Evolutionary conservation across 768 basidiomycete genomes (phyloP).

Genomic region (Pholiota conissans): DNA sequence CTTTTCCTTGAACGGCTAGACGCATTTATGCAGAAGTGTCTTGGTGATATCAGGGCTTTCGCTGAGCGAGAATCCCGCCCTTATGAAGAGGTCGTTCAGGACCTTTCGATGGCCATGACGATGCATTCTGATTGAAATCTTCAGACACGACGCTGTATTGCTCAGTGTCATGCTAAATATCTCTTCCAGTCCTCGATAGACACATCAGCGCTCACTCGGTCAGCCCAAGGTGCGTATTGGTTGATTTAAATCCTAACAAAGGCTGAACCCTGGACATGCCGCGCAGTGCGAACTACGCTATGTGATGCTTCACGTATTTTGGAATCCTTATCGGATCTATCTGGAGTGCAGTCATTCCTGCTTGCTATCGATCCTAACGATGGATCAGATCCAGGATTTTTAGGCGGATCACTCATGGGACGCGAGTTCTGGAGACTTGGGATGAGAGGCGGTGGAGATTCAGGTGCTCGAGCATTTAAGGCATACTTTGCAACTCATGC

Average conservation of each 20-base stretch:
- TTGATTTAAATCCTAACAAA: not conserved
- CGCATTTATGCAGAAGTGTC: constrained; percentile 57
- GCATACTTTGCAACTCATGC: constrained; percentile 37
- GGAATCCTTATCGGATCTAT: constrained; percentile 48
- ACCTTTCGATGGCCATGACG: constrained; percentile 17
- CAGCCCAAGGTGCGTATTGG: constrained; percentile 10
- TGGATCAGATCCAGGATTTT: constrained; percentile 49
- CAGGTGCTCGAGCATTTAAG: constrained; percentile 59
- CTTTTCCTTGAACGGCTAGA: constrained; percentile 68
- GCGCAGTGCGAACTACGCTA: constrained; percentile 46
- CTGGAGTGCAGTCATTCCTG: constrained; percentile 61
- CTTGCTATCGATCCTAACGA: constrained; percentile 58
- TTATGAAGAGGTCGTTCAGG: constrained; percentile 55
- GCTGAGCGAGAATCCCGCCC: constrained; percentile 57
- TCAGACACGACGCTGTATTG: constrained; percentile 51
- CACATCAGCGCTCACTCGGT: not conserved
- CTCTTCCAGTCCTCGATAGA: constrained; percentile 41
- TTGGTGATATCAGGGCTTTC: constrained; percentile 59
- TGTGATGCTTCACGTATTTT: constrained; percentile 50
- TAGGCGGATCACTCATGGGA: constrained; percentile 61
- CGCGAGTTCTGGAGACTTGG: constrained; percentile 64
- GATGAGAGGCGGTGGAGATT: constrained; percentile 55
- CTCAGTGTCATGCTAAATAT: constrained; percentile 64
- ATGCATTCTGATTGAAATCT: constrained; percentile 26
- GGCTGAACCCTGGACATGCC: not conserved